phyloP scores from a whole-genome alignment of 1,139 yeast genomes.

The Maudiozyma humilis region DNA sequence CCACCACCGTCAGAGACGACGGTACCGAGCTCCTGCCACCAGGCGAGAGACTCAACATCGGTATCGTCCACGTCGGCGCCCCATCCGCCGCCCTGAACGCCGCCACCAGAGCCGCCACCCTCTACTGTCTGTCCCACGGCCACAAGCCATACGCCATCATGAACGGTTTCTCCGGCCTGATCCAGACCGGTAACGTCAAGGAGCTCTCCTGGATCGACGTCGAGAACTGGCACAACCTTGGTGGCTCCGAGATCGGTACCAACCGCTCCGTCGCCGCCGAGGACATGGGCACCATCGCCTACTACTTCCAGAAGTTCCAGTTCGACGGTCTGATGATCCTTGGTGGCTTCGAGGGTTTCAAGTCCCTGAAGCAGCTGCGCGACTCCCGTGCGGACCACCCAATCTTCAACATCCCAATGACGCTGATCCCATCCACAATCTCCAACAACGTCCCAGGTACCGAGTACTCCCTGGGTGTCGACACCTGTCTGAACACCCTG shows the following conservation, averaged over 20 bases:
- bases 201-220: conserved; percentile 60
- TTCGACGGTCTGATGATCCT: conserved; percentile 68
- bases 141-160: conserved; percentile 66
- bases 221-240: conserved; percentile 64
- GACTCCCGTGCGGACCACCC: conserved; percentile 58
- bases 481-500: conserved; percentile 68
- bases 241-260: conserved; percentile 80
- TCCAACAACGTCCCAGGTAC: conserved; percentile 82
- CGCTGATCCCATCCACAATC: conserved; percentile 71
- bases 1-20: conserved; percentile 55
- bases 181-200: conserved; percentile 64
- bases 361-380: conserved; percentile 58
- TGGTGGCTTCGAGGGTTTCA: conserved; percentile 78
- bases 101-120: conserved; percentile 67
- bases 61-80: conserved; percentile 72
- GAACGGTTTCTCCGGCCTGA: conserved; percentile 68
- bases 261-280: conserved; percentile 63
- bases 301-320: conserved; percentile 61
- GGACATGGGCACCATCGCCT: conserved; percentile 68
- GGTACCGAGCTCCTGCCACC: conserved; percentile 47
- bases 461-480: conserved; percentile 70
- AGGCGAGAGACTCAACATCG: conserved; percentile 52
- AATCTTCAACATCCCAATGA: conserved; percentile 67
- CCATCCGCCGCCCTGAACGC: conserved; percentile 78
- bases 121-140: conserved; percentile 67